Conservation (phyloP, 2,329 filamentous ascomycete species). For the Fusarium domesticum region DNA sequence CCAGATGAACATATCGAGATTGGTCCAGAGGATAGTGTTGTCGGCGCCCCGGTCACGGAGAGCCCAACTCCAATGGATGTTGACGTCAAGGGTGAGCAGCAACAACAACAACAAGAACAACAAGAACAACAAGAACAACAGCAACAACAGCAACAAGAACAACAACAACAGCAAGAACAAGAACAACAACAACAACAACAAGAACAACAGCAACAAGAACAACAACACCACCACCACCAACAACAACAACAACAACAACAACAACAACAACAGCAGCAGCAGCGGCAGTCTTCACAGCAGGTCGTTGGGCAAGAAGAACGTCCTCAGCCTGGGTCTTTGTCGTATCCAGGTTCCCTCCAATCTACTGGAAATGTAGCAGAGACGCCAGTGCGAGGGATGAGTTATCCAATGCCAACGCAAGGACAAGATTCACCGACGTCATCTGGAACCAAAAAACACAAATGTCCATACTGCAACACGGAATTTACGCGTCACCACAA, state of each 20-base stretch:
- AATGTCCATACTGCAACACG: constrained; percentile 92
- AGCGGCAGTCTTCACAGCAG: constrained; percentile 36
- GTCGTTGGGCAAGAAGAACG: constrained; percentile 52
- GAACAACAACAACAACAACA: constrained; percentile 21
- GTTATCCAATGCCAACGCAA: constrained; percentile 51
- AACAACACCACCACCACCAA: constrained; percentile 44
- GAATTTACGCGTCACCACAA: constrained; percentile 98
- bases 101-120: constrained; percentile 45
- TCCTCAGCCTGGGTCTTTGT: constrained; percentile 48
- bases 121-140: constrained; percentile 48
- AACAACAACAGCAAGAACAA: constrained; percentile 30
- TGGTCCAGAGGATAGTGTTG: constrained; percentile 45
- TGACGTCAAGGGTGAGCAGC: constrained; percentile 42
- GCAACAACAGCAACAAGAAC: constrained; percentile 19
- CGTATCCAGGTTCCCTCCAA: constrained; percentile 53
- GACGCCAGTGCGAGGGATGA: constrained; percentile 51
- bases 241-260: constrained; percentile 49
- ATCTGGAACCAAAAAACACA: constrained; percentile 74
- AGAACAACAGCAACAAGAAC: constrained; percentile 33
- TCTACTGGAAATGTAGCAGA: constrained; percentile 42
- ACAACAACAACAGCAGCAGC: constrained; percentile 19
- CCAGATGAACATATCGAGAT: constrained; percentile 40
- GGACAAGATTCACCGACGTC: constrained; percentile 57
- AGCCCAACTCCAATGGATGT: constrained; percentile 56
- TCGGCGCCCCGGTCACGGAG: constrained; percentile 44